A percentile compares a stretch with the other conserved stretches of the same genome.
Evolutionary conservation across 2,329 filamentous ascomycete genomes (phyloP).

Genomic region (Cladosporium oxysporum): DNA sequence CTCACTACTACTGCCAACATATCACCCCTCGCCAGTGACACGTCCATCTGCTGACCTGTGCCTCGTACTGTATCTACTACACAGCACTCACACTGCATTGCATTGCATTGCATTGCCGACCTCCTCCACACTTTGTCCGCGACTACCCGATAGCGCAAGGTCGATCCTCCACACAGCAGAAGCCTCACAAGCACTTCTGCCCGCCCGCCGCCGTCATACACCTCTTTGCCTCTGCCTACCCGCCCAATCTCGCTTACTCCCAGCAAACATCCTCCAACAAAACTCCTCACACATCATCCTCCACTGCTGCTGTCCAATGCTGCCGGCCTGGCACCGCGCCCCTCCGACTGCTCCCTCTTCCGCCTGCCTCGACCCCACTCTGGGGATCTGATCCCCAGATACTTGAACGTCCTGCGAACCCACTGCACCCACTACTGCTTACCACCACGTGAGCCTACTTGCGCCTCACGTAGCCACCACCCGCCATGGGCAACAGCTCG

Average conservation of each 20-base stretch:
- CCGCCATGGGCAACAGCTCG: conserved; percentile 50
- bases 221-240: background rate
- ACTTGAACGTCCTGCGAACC: conserved; percentile 7
- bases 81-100: background rate
- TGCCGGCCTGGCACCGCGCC: conserved; percentile 1
- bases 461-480: conserved; percentile 8
- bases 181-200: conserved; percentile 1
- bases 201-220: conserved; percentile 1
- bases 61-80: background rate
- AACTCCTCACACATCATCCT: background rate
- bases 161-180: background rate
- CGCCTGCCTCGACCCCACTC: conserved; percentile 11
- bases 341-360: background rate
- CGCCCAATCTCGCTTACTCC: background rate
- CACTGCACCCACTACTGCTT: background rate
- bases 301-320: background rate
- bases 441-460: background rate
- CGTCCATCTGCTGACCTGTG: background rate
- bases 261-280: background rate
- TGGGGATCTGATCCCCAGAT: conserved; percentile 15
- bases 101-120: background rate
- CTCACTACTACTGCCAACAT: background rate
- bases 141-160: conserved; percentile 1
- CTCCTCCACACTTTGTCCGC: background rate
- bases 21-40: background rate